Evolutionary conservation across 2,329 filamentous ascomycete genomes (phyloP).

Genomic region (Botrytis porri): DNA sequence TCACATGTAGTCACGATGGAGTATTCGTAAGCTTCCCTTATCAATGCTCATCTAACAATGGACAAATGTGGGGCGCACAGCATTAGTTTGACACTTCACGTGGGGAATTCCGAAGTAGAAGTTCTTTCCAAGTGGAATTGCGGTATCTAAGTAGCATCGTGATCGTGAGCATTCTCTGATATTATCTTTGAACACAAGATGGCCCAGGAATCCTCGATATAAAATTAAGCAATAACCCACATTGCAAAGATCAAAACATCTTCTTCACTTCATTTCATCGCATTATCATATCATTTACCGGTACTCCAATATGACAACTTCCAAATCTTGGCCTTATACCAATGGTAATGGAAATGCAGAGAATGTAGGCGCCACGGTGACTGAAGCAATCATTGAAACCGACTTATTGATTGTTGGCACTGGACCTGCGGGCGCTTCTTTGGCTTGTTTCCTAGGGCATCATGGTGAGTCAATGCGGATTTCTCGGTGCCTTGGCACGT

Average conservation of each 20-base stretch:
- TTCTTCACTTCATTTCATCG: neutral
- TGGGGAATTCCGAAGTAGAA: neutral
- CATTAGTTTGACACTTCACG: neutral
- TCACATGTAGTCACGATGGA: neutral
- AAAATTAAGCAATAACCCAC: neutral
- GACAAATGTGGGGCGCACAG: neutral
- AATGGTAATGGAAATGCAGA: neutral
- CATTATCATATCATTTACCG: neutral
- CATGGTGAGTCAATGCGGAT: slow-evolving; percentile 40
- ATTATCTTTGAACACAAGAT: neutral
- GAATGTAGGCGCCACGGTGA: neutral
- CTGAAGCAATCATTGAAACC: slow-evolving; percentile 35
- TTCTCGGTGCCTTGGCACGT: neutral
- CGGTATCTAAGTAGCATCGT: neutral
- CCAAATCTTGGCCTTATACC: slow-evolving; percentile 9
- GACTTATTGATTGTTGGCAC: slow-evolving; percentile 51
- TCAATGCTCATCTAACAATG: slow-evolving; percentile 10
- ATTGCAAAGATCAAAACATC: neutral
- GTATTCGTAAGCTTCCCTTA: neutral
- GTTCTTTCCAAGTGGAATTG: neutral
- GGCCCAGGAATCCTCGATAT: neutral
- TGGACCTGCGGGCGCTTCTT: slow-evolving; percentile 52
- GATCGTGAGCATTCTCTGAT: neutral
- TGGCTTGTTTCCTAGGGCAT: slow-evolving; percentile 52
- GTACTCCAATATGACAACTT: slow-evolving; percentile 1